Evolutionary conservation across 768 basidiomycete species (phyloP).

Genomic region (Tephrocybe sp.): DNA sequence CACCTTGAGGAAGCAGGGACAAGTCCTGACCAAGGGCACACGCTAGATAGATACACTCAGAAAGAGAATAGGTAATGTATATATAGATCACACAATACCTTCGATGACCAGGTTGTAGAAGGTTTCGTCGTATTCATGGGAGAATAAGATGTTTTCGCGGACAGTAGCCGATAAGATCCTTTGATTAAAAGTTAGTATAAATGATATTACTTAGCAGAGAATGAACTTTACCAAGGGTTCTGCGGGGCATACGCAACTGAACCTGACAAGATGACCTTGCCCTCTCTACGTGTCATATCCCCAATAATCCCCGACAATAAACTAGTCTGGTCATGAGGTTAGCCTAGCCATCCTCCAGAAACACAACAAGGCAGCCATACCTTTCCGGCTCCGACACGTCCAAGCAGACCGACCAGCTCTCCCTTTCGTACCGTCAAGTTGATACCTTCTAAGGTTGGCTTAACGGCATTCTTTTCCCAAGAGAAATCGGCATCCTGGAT

Average conservation of each 20-base stretch:
- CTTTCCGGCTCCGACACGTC: conserved; percentile 92
- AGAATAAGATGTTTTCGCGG: conserved; percentile 90
- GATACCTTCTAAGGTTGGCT: conserved; percentile 75
- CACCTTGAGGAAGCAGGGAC: conserved; percentile 74
- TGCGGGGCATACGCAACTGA: conserved; percentile 83
- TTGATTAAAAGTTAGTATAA: neutral
- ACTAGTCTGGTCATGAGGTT: conserved; percentile 50
- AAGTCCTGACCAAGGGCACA: conserved; percentile 87
- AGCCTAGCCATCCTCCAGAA: neutral
- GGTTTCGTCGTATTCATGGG: conserved; percentile 79
- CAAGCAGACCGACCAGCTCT: conserved; percentile 80
- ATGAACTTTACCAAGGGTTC: conserved; percentile 67
- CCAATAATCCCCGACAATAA: conserved; percentile 80
- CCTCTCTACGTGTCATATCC: conserved; percentile 78
- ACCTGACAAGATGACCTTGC: conserved; percentile 67
- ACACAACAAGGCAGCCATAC: conserved; percentile 27
- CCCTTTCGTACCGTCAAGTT: conserved; percentile 76
- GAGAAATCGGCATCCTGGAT: conserved; percentile 78
- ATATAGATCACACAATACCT: conserved; percentile 37
- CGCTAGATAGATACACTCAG: conserved; percentile 35
- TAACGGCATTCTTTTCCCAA: conserved; percentile 59
- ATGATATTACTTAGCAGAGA: neutral
- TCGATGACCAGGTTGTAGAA: conserved; percentile 85
- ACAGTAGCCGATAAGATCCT: conserved; percentile 87
- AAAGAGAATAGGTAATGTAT: neutral